Base-by-base conservation (phyloP, 257 asterid species). In the Solanum virginianum region DNA sequence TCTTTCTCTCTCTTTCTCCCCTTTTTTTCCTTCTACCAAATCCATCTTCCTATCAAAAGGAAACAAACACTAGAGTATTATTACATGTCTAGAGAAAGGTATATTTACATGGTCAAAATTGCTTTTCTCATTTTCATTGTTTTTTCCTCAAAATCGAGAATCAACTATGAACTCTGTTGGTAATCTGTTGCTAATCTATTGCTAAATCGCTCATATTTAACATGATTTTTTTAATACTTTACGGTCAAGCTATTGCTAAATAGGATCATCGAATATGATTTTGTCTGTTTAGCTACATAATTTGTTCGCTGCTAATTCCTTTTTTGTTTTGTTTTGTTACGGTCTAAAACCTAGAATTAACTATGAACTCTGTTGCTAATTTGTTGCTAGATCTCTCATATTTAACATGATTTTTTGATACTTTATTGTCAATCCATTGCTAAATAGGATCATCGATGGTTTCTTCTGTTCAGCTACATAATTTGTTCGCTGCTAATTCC, bases 11-110 rank as follows among this genome's bases (percentile, higher is more conserved):
- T 53, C 68, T 47, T 79, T 66, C 51, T 63, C 54, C 43, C 47
- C n/a, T 51, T 55, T 5, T 77, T 77, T 70, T 70, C 18, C 53
- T 70, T 39, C 79, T 39, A 39, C 79, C 79, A 70, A 70, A 70
- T 70, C 79, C 79, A 85, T 82, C 85, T 84, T 86, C 15, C 53
- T 49, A 85, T 13, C 62, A 29, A 60, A 62, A 80, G 70, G 43
- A 5, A 22, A 47, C 54, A 5, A 22, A 41, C 54, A 47, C 17
- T 39, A 32, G 51, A 62, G 85, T 83, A 70, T 85, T 87, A 86
- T 87, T 91, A 89, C 83, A 95, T 95, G 95, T 92, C 97, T 88
- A 89, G 93, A 88, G 92, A 88, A 90, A 95, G 98, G 98, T 93
- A 91, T 45, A 55, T 20, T 0, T 24, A 56, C 51, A 22, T 15